Conservation (phyloP, 768 basidiomycete species). For the Dacryopinax spathularia region DNA sequence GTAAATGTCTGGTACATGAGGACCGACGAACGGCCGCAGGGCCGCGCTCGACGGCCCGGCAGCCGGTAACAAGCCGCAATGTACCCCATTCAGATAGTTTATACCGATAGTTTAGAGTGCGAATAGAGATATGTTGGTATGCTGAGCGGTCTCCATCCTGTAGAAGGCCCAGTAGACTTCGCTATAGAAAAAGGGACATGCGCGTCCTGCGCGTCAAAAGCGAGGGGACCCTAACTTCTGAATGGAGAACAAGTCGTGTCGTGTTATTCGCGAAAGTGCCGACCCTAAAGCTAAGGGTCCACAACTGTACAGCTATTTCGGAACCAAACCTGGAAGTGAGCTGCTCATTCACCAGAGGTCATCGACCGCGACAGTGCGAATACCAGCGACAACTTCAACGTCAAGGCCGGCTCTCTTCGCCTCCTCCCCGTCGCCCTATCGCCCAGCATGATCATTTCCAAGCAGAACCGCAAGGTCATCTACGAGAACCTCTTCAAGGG, state of each 20-base stretch:
- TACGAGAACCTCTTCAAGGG: constrained; percentile 99
- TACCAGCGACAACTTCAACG: neutral
- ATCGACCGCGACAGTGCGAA: constrained; percentile 2
- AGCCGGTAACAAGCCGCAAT: neutral
- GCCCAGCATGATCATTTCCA: constrained; percentile 86
- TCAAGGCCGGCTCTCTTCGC: neutral
- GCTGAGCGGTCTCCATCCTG: neutral
- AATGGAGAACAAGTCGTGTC: neutral
- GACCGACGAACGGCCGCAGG: neutral
- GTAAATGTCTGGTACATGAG: neutral
- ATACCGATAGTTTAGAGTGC: neutral
- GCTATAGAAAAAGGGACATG: neutral
- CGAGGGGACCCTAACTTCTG: neutral
- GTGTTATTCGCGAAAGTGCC: neutral
- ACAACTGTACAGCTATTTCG: neutral
- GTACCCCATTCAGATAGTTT: neutral
- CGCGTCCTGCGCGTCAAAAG: neutral
- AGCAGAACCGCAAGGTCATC: constrained; percentile 86
- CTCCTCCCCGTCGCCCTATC: neutral
- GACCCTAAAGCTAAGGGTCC: neutral
- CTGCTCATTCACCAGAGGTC: neutral
- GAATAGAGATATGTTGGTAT: neutral
- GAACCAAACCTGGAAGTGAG: neutral
- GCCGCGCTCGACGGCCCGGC: neutral
- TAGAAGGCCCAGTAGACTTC: neutral